Percentiles rank a stretch among this genome's conserved stretches.
These are phyloP conservation scores for Pleurozium schreberi DNA, from an alignment of 225 moss, liverwort and hornwort species.

Conservation along the genomic window DNA sequence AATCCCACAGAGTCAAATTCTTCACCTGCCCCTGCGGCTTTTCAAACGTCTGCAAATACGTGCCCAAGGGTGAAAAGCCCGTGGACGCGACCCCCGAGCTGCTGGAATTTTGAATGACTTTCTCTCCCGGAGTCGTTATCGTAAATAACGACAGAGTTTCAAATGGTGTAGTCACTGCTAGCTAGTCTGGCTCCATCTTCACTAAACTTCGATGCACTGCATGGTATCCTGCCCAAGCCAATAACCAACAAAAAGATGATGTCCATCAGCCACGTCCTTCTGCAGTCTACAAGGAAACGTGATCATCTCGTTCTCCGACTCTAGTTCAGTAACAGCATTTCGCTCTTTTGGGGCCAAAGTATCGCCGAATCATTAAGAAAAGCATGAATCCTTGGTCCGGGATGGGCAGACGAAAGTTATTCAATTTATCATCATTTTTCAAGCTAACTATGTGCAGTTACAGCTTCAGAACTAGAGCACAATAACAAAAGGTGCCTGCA, in stretches of 20 bases:
- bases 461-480: too few species aligned
- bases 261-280: background rate
- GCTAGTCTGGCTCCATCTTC: conserved; percentile 66
- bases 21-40: conserved; percentile 76
- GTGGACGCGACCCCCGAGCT: conserved; percentile 51
- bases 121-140: conserved; percentile 52
- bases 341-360: background rate
- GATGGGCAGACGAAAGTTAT: too few species aligned
- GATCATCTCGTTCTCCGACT: background rate
- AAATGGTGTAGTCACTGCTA: conserved; percentile 54
- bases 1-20: conserved; percentile 72
- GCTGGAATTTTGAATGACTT: conserved; percentile 49
- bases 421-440: too few species aligned
- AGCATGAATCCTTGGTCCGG: too few species aligned
- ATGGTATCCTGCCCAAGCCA: conserved; percentile 43
- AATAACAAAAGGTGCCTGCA: too few species aligned
- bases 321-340: background rate
- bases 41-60: conserved; percentile 92
- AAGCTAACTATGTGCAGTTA: too few species aligned
- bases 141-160: conserved; percentile 50
- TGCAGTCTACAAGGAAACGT: background rate
- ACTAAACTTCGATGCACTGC: conserved; percentile 76
- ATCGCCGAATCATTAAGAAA: too few species aligned
- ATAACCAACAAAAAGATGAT: background rate
- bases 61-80: conserved; percentile 66